Conservation (phyloP, 139 green algal species). For the Chlamydomonas sphaeroides region DNA sequence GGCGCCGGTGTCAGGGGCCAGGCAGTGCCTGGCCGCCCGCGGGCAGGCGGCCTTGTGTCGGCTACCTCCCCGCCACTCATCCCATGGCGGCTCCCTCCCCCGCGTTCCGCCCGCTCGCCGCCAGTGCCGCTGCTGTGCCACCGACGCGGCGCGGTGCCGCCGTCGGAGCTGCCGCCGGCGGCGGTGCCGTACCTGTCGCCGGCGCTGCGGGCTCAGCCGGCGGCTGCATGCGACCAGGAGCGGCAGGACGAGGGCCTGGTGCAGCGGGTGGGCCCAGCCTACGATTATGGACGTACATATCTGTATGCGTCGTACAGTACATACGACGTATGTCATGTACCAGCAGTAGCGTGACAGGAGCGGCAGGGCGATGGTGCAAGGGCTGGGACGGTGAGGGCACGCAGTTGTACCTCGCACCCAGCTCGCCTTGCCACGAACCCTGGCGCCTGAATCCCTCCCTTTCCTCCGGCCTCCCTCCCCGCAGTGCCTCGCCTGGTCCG, state of each 20-base stretch:
- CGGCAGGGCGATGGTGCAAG: background rate
- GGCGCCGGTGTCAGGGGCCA: too few species aligned
- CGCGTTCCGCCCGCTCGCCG: background rate
- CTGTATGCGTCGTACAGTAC: too few species aligned
- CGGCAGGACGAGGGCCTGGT: background rate
- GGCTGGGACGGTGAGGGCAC: background rate
- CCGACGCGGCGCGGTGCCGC: background rate
- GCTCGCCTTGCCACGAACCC: too few species aligned
- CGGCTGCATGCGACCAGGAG: background rate
- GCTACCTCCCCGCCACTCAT: too few species aligned
- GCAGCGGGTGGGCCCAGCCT: background rate
- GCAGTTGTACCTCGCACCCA: too few species aligned
- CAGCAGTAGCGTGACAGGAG: background rate
- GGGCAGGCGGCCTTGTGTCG: too few species aligned
- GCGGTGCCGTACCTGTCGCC: slow-evolving; percentile 15
- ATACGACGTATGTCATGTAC: too few species aligned
- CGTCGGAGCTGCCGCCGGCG: background rate
- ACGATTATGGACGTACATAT: too few species aligned
- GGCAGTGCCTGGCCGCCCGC: too few species aligned
- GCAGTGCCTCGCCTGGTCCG: slow-evolving; percentile 32
- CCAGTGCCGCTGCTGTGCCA: slow-evolving; percentile 32
- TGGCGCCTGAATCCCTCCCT: too few species aligned
- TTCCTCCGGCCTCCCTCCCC: too few species aligned
- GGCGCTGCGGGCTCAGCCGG: background rate
- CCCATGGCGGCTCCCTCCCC: background rate